Evolutionary conservation across 768 basidiomycete species (phyloP).

Genomic region (Auricularia cornea): DNA sequence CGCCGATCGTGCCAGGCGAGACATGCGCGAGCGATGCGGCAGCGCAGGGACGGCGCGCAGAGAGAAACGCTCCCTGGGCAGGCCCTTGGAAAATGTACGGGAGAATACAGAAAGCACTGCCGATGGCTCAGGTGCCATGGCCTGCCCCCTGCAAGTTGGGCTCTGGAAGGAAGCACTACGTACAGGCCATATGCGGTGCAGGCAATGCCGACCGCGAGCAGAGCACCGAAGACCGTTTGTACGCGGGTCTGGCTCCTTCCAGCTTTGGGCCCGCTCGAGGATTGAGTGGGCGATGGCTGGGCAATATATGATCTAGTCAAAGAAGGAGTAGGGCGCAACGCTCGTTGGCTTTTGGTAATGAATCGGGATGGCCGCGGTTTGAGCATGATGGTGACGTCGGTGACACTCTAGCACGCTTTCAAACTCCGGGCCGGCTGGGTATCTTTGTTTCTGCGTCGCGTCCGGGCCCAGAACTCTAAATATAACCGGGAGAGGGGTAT

Average conservation of each 20-base stretch:
- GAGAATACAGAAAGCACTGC: too few relatives aligned
- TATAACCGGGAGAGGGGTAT: too few relatives aligned
- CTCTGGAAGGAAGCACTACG: constrained; percentile 15
- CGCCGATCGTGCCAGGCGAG: background rate
- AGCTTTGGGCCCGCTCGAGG: too few relatives aligned
- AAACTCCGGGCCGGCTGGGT: too few relatives aligned
- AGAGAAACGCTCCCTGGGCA: too few relatives aligned
- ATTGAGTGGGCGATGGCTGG: background rate
- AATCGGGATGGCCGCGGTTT: background rate
- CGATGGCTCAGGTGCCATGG: too few relatives aligned
- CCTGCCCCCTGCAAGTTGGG: too few relatives aligned
- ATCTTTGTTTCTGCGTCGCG: too few relatives aligned
- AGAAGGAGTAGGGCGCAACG: background rate
- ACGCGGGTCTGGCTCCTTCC: background rate
- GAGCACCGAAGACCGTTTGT: constrained; percentile 27
- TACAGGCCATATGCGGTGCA: constrained; percentile 39
- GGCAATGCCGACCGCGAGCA: constrained; percentile 30
- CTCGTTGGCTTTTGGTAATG: background rate
- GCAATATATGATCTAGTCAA: background rate
- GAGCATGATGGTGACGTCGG: background rate
- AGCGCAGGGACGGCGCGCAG: too few relatives aligned
- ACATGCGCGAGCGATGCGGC: background rate
- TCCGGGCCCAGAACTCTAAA: too few relatives aligned
- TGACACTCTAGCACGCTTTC: too few relatives aligned
- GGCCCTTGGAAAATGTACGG: too few relatives aligned